Base-by-base conservation (phyloP, 1,284 basidiomycete species). In the Tremellales sp. region DNA sequence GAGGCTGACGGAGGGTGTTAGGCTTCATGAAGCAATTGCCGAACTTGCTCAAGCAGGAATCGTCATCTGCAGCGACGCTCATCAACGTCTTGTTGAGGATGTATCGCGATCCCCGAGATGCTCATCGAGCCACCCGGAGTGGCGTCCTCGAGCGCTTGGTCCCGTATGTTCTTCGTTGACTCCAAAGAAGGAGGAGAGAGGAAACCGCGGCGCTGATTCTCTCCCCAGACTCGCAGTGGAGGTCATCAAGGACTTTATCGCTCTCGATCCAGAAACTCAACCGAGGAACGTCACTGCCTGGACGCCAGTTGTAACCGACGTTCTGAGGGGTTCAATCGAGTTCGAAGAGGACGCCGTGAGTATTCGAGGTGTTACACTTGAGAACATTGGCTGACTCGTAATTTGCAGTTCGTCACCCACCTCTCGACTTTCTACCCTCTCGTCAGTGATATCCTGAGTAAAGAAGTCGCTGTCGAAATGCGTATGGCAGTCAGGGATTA, bases 1-100 rank as follows among this genome's bases (percentile, higher is more conserved):
- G 19, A 13, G 22, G 21, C 47, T 35, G 46, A 31, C 29, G 29
- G 29, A 31, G 29, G 15, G n/a, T 3, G 31, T 8, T 48, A 93
- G 92, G 94, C 2, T 99, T 99, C 77, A 99, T 99, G 96, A 97
- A 97, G 72, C 97, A 99, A 72, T 76, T 99, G 31, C 96, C 96
- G 0, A 99, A 99, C 74, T 80, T 99, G 42, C 78, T 99, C 52
- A 97, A 98, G 75, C 96, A 99, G 68, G 97, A 99, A 75, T 97
- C 93, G 24, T 92, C 87, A 52, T 93, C 91, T 62, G 97, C 96
- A 26, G 84, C 94, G 4, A 98, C 93, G 0, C 79, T 98, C 37
- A 91, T 99, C 42, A 89, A 92, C 62, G 84, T 97, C 3, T 77
- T 98, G 37, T 76, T 96, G 42, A 81, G 86, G 37, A 96, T 99